Evolutionary conservation across 1,284 basidiomycete genomes (phyloP).

Genomic region (Ganoderma meredithae): DNA sequence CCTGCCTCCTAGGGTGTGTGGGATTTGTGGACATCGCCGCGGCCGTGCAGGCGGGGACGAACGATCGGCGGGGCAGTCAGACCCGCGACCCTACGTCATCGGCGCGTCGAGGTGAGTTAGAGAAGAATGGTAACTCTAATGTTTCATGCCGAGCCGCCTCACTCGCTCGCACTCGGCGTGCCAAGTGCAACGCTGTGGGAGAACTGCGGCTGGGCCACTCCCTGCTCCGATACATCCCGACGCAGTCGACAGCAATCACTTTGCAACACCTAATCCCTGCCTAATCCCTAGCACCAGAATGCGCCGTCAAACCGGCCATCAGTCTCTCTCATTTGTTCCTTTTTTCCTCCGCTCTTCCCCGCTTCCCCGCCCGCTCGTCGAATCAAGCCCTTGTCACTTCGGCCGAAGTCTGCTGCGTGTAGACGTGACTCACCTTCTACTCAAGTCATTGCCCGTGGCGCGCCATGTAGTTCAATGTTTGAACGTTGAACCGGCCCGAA

Average conservation of each 20-base stretch:
- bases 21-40: neutral
- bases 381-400: neutral
- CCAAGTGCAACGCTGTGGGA: neutral
- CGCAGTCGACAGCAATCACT: neutral
- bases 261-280: neutral
- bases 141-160: neutral
- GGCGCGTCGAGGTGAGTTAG: neutral
- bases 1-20: neutral
- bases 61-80: neutral
- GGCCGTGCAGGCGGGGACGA: neutral
- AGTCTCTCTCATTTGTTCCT: neutral
- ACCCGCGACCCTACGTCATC: slow-evolving; percentile 3
- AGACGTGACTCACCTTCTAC: neutral
- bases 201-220: neutral
- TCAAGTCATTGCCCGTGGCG: neutral
- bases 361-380: neutral
- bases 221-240: neutral
- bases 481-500: neutral
- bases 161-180: neutral
- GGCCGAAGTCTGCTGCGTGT: neutral
- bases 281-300: neutral
- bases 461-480: neutral
- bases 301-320: neutral
- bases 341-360: neutral
- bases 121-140: slow-evolving; percentile 8